These are phyloP conservation scores for Arxiozyma bovina DNA, from an alignment of 1,139 yeast genomes.

Conservation along the genomic window DNA sequence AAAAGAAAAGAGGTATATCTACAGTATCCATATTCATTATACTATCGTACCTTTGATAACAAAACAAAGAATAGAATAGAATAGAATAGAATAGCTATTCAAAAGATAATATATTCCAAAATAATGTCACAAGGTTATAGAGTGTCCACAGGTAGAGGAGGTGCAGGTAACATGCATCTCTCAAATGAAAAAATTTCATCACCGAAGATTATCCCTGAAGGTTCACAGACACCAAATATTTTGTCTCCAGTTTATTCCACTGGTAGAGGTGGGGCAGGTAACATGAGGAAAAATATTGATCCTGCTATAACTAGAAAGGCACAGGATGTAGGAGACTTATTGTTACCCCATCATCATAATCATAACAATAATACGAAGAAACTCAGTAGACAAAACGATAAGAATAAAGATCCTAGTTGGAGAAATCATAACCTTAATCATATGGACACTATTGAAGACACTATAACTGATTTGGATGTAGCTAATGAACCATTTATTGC, in stretches of 20 bases:
- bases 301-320: conserved; percentile 53
- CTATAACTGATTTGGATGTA: conserved; percentile 4
- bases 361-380: conserved; percentile 7
- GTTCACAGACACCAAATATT: conserved; percentile 56
- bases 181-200: conserved; percentile 38
- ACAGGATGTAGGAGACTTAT: conserved; percentile 52
- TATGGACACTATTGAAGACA: conserved; percentile 2
- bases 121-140: conserved; percentile 9
- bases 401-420: neutral
- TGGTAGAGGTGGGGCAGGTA: conserved; percentile 78
- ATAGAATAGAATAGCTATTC: neutral
- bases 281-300: conserved; percentile 59
- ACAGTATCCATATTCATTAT: too few species aligned
- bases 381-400: neutral
- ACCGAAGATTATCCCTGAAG: conserved; percentile 50
- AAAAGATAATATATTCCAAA: neutral
- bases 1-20: neutral
- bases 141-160: conserved; percentile 68
- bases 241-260: conserved; percentile 54
- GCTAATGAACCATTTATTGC: neutral
- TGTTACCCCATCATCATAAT: conserved; percentile 22
- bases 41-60: too few species aligned
- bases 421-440: conserved; percentile 1
- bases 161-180: conserved; percentile 61
- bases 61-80: too few species aligned